A percentile compares a stretch with the other conserved stretches of the same genome.
Conservation (phyloP, 1,284 basidiomycete genomes). For the Ustanciosporium gigantosporum region DNA sequence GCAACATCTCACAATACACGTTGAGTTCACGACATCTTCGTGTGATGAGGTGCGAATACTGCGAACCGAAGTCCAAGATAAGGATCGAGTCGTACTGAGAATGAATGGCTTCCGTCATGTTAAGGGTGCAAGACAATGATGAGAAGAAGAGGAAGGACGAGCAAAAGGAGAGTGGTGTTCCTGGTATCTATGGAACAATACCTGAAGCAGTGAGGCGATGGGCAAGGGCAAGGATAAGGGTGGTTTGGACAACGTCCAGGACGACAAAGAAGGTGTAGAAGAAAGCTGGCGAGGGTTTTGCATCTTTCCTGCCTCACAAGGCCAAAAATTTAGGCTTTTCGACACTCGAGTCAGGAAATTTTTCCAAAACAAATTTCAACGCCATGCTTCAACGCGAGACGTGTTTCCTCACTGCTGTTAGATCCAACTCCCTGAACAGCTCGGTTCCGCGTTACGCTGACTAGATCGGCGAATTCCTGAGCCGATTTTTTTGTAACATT, state of each 20-base stretch:
- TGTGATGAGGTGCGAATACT: constrained; percentile 98
- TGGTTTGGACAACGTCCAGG: constrained; percentile 36
- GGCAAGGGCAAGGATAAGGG: background rate
- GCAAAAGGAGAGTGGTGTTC: constrained; percentile 1
- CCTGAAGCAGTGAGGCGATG: background rate
- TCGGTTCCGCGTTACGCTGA: too few relatives aligned
- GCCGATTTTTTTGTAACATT: too few relatives aligned
- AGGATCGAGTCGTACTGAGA: constrained; percentile 95
- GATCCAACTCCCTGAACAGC: too few relatives aligned
- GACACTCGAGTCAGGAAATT: too few relatives aligned
- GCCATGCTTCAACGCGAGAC: too few relatives aligned
- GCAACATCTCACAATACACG: constrained; percentile 96
- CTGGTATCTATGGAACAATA: constrained; percentile 1
- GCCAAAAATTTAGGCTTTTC: too few relatives aligned
- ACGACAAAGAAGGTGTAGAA: constrained; percentile 7
- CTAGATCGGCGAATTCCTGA: too few relatives aligned
- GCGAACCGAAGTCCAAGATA: constrained; percentile 96
- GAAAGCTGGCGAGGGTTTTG: too few relatives aligned
- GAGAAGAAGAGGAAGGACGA: background rate
- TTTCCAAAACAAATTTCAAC: too few relatives aligned
- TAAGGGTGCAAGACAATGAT: constrained; percentile 1
- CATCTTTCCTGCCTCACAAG: too few relatives aligned
- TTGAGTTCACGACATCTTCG: constrained; percentile 96
- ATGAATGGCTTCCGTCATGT: constrained; percentile 70
- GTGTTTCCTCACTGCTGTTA: too few relatives aligned